Percentiles rank a stretch among this genome's conserved stretches.
Conservation (phyloP, 176 grass and related monocot species). For the Avena atlantica region DNA sequence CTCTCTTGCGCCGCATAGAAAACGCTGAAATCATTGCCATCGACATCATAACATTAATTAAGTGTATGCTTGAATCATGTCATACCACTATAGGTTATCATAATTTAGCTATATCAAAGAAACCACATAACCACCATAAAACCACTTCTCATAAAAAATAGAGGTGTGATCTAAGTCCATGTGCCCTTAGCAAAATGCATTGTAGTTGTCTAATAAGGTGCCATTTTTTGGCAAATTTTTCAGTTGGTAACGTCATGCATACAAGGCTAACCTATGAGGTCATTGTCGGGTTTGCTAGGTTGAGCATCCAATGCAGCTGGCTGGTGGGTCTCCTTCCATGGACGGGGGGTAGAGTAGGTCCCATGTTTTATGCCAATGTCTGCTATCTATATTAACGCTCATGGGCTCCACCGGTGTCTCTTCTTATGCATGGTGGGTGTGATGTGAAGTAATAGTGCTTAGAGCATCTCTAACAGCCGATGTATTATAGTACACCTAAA, state of each 20-base stretch:
- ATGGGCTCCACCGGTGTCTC: neutral
- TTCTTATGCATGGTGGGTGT: neutral
- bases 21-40: neutral
- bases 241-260: slow-evolving; percentile 37
- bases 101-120: neutral
- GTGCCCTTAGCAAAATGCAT: slow-evolving; percentile 30
- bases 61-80: neutral
- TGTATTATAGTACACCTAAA: too few relatives aligned
- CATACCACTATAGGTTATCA: neutral
- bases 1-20: neutral
- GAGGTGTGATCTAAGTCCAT: neutral
- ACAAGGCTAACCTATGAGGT: slow-evolving; percentile 17
- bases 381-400: slow-evolving; percentile 18
- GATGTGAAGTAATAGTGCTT: too few relatives aligned
- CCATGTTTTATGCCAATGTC: slow-evolving; percentile 11
- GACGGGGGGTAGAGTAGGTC: neutral
- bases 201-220: neutral
- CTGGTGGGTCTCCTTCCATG: neutral
- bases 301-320: slow-evolving; percentile 25
- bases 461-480: too few relatives aligned
- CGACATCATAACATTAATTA: neutral
- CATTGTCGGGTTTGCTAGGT: neutral
- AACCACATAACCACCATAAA: neutral
- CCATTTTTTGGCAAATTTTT: neutral
- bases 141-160: too few relatives aligned